Conservation (phyloP, 2,329 filamentous ascomycete species). For the Fusarium musae region DNA sequence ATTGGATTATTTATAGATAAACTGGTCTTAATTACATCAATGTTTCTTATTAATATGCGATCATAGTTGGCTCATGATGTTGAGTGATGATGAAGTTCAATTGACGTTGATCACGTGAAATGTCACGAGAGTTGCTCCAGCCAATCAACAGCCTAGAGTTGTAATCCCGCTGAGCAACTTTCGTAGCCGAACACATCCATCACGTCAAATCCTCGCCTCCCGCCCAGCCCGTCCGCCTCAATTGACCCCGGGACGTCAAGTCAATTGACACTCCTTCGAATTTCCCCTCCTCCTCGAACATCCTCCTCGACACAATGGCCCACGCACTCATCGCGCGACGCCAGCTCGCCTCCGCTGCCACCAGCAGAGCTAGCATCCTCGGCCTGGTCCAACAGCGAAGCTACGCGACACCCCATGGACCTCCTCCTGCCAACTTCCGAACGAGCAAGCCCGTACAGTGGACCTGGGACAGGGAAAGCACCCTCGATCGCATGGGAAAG, state of each 20-base stretch:
- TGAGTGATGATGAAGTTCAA: not conserved
- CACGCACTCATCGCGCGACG: conserved; percentile 51
- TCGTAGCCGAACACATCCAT: conserved; percentile 45
- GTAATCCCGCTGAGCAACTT: conserved; percentile 55
- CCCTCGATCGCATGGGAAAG: conserved; percentile 85
- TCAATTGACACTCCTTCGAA: conserved; percentile 43
- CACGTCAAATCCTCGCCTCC: conserved; percentile 46
- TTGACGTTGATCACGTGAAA: conserved; percentile 44
- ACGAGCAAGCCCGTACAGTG: conserved; percentile 78
- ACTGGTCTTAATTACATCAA: not conserved
- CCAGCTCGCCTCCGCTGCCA: conserved; percentile 46
- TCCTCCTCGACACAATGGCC: conserved; percentile 45
- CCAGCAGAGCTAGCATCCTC: conserved; percentile 32
- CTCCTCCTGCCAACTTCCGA: conserved; percentile 84
- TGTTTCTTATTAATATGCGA: not conserved
- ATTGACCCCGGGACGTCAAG: conserved; percentile 45
- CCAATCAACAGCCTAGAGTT: conserved; percentile 54
- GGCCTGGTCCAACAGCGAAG: conserved; percentile 47
- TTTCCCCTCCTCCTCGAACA: conserved; percentile 18
- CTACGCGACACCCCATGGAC: conserved; percentile 78
- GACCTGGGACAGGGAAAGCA: conserved; percentile 81
- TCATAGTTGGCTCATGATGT: not conserved
- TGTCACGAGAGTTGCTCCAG: conserved; percentile 37
- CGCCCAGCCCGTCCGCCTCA: conserved; percentile 37
- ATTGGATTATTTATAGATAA: not conserved